Evolutionary conservation across 1,284 basidiomycete species (phyloP), one percentile per base, ranked within the genome.

Genomic region (Malassezia japonica): DNA sequence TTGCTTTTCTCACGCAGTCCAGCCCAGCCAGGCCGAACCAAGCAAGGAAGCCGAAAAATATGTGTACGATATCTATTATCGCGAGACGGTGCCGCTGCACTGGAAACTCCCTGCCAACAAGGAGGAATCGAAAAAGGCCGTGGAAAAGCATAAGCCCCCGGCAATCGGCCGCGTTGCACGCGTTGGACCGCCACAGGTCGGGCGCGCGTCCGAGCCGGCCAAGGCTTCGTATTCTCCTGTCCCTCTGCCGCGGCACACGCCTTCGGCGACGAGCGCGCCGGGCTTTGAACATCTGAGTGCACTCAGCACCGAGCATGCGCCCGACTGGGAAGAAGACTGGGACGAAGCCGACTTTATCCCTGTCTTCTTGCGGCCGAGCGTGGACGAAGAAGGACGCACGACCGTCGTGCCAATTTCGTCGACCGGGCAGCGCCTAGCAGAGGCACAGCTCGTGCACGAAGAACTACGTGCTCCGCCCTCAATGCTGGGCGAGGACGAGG

Each of bases 11-110:
- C 31, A 32, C 23, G 2, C 20, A 36, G 34, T 42, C 6, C 31
- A 31, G 27, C 44, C 21, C 6, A 43, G 29, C 6, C 31, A 42
- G 9, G 39, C 42, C 18, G 8, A 42, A 42, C 4, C 3, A 32
- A 28, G 8, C 5, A 4, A 33, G 31, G n/a, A 42, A 23, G 13
- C 28, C 28, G 13, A 20, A 7, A 64, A 70, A 10, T 70, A 65
- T 34, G 67, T 70, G 4, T 70, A 69, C 47, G 67, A 70, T 39
- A 59, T 70, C 10, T 70, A 70, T 55, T 70, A 67, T 37, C 60
- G 65, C 18, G 64, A 66, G 29, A 44, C 55, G 40, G 29, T 61
- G 13, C 59, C 61, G 1, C 50, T 45, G 49, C 37, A 53, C 56
- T 7, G 56, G 61, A 15, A 50, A 59, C 12, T 34, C 6, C 23